Conservation (phyloP, 441 rosid genomes). For the Erodium moschatum region DNA sequence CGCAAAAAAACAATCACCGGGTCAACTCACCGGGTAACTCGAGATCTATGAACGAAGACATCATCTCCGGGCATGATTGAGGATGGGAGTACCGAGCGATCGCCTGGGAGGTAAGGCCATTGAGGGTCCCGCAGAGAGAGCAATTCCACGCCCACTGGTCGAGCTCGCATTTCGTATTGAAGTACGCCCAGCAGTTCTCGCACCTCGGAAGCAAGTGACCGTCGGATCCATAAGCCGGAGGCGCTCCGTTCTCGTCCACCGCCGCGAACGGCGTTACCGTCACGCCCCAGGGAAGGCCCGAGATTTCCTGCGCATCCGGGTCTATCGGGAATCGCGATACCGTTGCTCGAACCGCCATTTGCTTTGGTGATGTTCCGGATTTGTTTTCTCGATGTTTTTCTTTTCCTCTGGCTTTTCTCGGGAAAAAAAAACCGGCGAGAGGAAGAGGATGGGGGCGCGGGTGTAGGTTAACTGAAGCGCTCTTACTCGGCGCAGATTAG, state of each 20-base stretch:
- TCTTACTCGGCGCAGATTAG: slow-evolving; percentile 1
- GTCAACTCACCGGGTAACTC: slow-evolving; percentile 54
- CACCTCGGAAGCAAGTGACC: slow-evolving; percentile 80
- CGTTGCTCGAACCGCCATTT: slow-evolving; percentile 80
- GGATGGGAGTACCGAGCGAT: slow-evolving; percentile 74
- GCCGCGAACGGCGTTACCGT: slow-evolving; percentile 84
- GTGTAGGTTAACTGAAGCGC: slow-evolving; percentile 1
- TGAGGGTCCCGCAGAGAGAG: slow-evolving; percentile 82
- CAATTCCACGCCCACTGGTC: slow-evolving; percentile 98
- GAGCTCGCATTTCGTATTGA: slow-evolving; percentile 80
- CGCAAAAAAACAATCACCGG: background rate
- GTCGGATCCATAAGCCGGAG: slow-evolving; percentile 66
- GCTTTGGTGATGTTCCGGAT: background rate
- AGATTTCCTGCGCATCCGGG: slow-evolving; percentile 64
- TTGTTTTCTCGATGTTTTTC: background rate
- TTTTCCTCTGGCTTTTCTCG: background rate
- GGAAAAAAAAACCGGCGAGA: background rate
- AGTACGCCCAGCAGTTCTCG: slow-evolving; percentile 89
- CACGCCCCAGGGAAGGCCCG: slow-evolving; percentile 90
- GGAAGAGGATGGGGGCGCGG: background rate
- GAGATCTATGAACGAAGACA: slow-evolving; percentile 87
- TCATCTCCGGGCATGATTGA: slow-evolving; percentile 73
- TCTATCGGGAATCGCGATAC: slow-evolving; percentile 74
- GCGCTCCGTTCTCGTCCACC: slow-evolving; percentile 70
- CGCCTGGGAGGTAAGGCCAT: slow-evolving; percentile 63